A percentile compares a stretch with the other conserved stretches of the same genome.
These are phyloP conservation scores for Aspergillus hancockii DNA, from an alignment of 495 filamentous ascomycete species.

Conservation along the genomic window DNA sequence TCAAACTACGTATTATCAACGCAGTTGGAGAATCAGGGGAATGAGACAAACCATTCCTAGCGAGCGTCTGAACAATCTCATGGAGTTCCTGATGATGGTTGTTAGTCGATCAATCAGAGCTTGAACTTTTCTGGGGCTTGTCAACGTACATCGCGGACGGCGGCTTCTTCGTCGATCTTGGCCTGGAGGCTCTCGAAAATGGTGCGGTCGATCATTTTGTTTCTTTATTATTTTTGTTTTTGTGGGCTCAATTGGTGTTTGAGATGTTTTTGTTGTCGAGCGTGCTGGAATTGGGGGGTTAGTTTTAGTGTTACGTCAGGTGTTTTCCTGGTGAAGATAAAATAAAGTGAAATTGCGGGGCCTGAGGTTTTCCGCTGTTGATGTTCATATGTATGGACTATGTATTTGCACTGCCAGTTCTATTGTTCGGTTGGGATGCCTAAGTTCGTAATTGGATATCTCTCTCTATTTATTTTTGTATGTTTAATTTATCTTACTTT, in stretches of 20 bases:
- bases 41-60: constrained; percentile 61
- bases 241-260: constrained; percentile 14
- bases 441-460: too few species aligned
- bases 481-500: too few species aligned
- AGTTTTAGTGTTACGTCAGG: constrained; percentile 19
- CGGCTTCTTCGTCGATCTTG: constrained; percentile 85
- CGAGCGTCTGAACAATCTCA: constrained; percentile 76
- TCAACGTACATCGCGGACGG: constrained; percentile 66
- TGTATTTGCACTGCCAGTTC: not conserved
- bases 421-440: not conserved
- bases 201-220: constrained; percentile 66
- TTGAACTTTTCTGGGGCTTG: constrained; percentile 15
- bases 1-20: not conserved
- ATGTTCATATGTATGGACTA: not conserved
- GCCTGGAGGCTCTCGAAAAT: constrained; percentile 88
- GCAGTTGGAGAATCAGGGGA: not conserved
- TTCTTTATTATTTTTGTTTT: constrained; percentile 11
- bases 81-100: constrained; percentile 61
- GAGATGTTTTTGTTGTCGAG: constrained; percentile 15
- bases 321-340: not conserved
- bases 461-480: too few species aligned
- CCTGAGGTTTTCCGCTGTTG: constrained; percentile 13
- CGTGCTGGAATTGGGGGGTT: constrained; percentile 14
- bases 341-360: constrained; percentile 22
- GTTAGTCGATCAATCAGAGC: constrained; percentile 14